These are phyloP conservation scores for Coniophora puteana DNA, from an alignment of 1,284 basidiomycete genomes.

Conservation along the genomic window DNA sequence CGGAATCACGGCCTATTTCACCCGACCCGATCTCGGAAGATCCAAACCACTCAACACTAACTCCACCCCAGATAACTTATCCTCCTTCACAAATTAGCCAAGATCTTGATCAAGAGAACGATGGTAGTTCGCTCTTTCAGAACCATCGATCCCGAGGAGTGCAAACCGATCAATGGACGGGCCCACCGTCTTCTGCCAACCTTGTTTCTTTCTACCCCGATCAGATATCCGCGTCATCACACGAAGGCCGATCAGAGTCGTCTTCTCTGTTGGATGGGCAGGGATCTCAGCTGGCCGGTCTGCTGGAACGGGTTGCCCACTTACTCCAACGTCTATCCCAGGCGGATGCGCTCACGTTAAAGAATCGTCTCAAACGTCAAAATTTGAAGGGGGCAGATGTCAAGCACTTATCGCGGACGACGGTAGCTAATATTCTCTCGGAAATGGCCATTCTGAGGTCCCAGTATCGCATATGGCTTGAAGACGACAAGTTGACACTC, in stretches of 20 bases:
- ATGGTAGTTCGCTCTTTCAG: slow-evolving; percentile 28
- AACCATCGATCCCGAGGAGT: slow-evolving; percentile 59
- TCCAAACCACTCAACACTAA: slow-evolving; percentile 37
- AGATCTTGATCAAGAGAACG: slow-evolving; percentile 41
- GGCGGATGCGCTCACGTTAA: slow-evolving; percentile 86
- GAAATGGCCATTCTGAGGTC: slow-evolving; percentile 72
- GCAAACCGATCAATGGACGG: slow-evolving; percentile 61
- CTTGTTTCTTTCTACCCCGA: slow-evolving; percentile 35
- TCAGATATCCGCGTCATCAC: slow-evolving; percentile 41
- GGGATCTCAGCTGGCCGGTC: slow-evolving; percentile 48
- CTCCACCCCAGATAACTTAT: slow-evolving; percentile 35
- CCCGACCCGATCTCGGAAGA: slow-evolving; percentile 46
- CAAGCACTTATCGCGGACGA: slow-evolving; percentile 82
- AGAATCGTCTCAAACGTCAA: slow-evolving; percentile 88
- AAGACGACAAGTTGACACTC: slow-evolving; percentile 62
- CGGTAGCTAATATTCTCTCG: slow-evolving; percentile 70
- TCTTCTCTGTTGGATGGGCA: slow-evolving; percentile 59
- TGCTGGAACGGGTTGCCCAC: slow-evolving; percentile 71
- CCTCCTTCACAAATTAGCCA: slow-evolving; percentile 37
- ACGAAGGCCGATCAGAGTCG: slow-evolving; percentile 62
- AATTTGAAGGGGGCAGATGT: slow-evolving; percentile 85
- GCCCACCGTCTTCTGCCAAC: slow-evolving; percentile 28
- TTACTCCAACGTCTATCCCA: slow-evolving; percentile 71
- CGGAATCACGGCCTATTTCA: slow-evolving; percentile 50
- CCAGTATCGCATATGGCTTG: slow-evolving; percentile 73